Percentiles rank a stretch among this genome's conserved stretches.
phyloP scores from a whole-genome alignment of 2,329 filamentous ascomycete species.

The Fusarium protoensiforme region DNA sequence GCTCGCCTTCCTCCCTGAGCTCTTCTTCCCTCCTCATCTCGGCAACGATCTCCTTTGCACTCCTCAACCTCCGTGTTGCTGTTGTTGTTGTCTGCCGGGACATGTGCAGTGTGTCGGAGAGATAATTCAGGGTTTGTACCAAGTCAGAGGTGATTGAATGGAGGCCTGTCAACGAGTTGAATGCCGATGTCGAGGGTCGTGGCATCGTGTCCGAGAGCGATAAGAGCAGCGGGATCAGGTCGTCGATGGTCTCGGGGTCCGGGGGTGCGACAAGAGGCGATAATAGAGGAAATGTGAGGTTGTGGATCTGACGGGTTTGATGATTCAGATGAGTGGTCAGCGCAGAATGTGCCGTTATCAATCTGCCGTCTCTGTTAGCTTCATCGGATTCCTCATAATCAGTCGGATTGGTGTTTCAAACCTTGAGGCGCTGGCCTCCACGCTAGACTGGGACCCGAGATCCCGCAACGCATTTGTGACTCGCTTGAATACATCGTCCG shows the following conservation, averaged over 20 bases:
- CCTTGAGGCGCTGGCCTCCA: slow-evolving; percentile 79
- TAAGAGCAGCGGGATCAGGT: slow-evolving; percentile 74
- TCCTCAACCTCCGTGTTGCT: slow-evolving; percentile 82
- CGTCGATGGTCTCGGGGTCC: slow-evolving; percentile 73
- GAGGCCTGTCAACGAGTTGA: slow-evolving; percentile 74
- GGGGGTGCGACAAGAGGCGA: slow-evolving; percentile 74
- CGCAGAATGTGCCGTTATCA: slow-evolving; percentile 80
- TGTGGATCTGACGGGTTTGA: slow-evolving; percentile 80
- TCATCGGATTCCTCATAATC: not conserved
- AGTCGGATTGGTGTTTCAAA: slow-evolving; percentile 46
- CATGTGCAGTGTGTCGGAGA: slow-evolving; percentile 95
- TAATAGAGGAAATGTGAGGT: slow-evolving; percentile 75
- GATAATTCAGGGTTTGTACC: slow-evolving; percentile 82
- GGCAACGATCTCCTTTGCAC: slow-evolving; percentile 84
- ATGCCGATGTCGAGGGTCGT: slow-evolving; percentile 68
- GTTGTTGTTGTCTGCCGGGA: slow-evolving; percentile 87
- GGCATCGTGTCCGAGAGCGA: slow-evolving; percentile 75
- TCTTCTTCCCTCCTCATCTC: slow-evolving; percentile 89
- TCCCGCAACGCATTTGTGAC: slow-evolving; percentile 77
- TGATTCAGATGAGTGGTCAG: slow-evolving; percentile 79
- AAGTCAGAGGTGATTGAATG: slow-evolving; percentile 78
- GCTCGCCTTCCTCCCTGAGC: slow-evolving; percentile 81
- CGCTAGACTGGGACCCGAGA: slow-evolving; percentile 76
- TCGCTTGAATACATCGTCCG: slow-evolving; percentile 74
- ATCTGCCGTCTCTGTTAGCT: slow-evolving; percentile 56